Evolutionary conservation across 106 monocot species (phyloP), one percentile per base, ranked within the genome.

Genomic region (Platanthera guangdongensis): DNA sequence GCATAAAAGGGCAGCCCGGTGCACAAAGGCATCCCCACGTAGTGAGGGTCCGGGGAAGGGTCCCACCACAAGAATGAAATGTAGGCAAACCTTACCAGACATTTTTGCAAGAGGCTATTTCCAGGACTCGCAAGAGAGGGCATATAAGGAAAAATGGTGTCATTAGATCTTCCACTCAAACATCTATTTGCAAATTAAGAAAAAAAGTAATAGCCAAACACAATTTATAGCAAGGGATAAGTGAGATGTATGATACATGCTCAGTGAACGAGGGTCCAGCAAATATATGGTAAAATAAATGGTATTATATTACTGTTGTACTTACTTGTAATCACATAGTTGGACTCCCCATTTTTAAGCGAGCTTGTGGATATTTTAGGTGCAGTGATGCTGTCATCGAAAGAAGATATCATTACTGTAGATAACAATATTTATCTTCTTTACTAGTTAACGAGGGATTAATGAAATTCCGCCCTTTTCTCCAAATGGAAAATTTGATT

Each of bases 281-380:
- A 11, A 30, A 65, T 19, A 18, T 65, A 65, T 10, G 30, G 39
- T 5, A 9, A 19, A 59, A 59, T 19, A 59, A 32, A 65, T 5
- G 9, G 15, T 28, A 30, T 65, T 65, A 65, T 11, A 10, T 8
- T 28, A 77, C 4, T 77, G 15, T 15, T 16, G 51, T 59, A 78
- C 86, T 80, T 71, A 88, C 95, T 85, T 78, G 92, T 76, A 15
- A 93, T 89, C 57, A 87, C 90, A 86, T 87, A 91, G 83, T 97
- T 76, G 21, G 87, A 84, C 84, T 97, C 96, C 13, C 96, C 96
- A 57, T 7, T 73, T 71, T 83, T 84, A 5, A 97, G 87, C 71
- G 97, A 68, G 82, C 79, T 85, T 83, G 75, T 51, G 30, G 87
- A 84, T 79, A 97, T 91, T 89, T 82, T 78, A 55, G 97, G 97